Evolutionary conservation across 2,329 filamentous ascomycete genomes (phyloP).

Genomic region (Neofusicoccum ribis): DNA sequence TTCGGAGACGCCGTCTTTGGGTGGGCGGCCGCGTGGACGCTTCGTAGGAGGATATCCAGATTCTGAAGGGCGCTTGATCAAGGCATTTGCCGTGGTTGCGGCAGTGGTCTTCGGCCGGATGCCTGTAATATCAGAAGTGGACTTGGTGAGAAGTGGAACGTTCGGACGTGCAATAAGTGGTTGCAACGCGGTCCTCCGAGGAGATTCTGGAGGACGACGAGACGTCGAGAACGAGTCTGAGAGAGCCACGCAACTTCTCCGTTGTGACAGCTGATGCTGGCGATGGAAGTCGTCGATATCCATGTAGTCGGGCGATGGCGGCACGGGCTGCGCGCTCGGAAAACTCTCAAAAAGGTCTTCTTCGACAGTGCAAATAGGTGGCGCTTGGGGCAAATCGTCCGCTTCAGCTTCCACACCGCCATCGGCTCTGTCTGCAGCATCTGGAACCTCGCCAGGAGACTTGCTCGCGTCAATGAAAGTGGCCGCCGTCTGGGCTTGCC

Average conservation of each 20-base stretch:
- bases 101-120: not conserved
- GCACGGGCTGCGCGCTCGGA: not conserved
- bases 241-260: too few relatives aligned
- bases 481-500: not conserved
- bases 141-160: not conserved
- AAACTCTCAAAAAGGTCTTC: not conserved
- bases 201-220: not conserved
- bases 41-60: not conserved
- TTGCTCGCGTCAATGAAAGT: not conserved
- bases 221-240: not conserved
- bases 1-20: not conserved
- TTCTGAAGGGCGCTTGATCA: not conserved
- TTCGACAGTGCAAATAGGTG: not conserved
- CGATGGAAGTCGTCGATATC: slow-evolving; percentile 14
- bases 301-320: slow-evolving; percentile 4
- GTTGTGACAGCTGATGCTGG: not conserved
- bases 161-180: not conserved
- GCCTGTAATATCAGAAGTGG: not conserved
- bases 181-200: not conserved
- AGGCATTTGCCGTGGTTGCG: not conserved
- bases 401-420: not conserved
- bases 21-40: not conserved
- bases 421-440: not conserved
- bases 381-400: not conserved
- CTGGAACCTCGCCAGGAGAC: not conserved